These are phyloP conservation scores for Tarenaya hassleriana DNA, from an alignment of 345 rosid genomes.

Conservation along the genomic window DNA sequence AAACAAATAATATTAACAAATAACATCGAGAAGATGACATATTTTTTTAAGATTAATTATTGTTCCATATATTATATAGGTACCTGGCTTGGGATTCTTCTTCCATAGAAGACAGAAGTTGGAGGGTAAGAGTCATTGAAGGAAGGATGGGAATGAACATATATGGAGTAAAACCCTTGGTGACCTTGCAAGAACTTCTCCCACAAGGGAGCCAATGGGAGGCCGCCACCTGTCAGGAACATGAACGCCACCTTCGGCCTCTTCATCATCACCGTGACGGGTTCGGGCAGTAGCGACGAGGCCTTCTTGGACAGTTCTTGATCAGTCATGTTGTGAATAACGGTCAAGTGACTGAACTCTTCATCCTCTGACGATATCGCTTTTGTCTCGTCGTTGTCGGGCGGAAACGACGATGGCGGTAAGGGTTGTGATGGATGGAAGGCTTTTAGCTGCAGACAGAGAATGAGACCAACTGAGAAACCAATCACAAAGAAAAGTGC, in stretches of 20 bases:
- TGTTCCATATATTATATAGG: neutral
- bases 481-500: constrained; percentile 34
- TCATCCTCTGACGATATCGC: constrained; percentile 1
- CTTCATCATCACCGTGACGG: constrained; percentile 25
- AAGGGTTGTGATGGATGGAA: constrained; percentile 23
- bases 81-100: constrained; percentile 79
- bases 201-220: constrained; percentile 68
- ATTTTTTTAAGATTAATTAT: too few relatives aligned
- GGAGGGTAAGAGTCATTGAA: constrained; percentile 35
- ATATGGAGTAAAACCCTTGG: constrained; percentile 55
- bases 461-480: constrained; percentile 36
- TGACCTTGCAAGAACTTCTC: constrained; percentile 63
- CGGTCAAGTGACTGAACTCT: constrained; percentile 5
- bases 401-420: constrained; percentile 19
- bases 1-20: neutral
- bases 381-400: constrained; percentile 22
- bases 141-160: constrained; percentile 62
- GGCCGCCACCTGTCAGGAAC: constrained; percentile 59
- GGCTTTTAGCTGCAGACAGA: constrained; percentile 31
- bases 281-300: constrained; percentile 18
- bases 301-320: constrained; percentile 51
- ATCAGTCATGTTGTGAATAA: constrained; percentile 53
- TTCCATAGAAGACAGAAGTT: constrained; percentile 46
- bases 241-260: constrained; percentile 59
- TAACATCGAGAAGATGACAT: neutral